phyloP scores from a whole-genome alignment of 2,329 filamentous ascomycete species.

The Fusarium luffae region DNA sequence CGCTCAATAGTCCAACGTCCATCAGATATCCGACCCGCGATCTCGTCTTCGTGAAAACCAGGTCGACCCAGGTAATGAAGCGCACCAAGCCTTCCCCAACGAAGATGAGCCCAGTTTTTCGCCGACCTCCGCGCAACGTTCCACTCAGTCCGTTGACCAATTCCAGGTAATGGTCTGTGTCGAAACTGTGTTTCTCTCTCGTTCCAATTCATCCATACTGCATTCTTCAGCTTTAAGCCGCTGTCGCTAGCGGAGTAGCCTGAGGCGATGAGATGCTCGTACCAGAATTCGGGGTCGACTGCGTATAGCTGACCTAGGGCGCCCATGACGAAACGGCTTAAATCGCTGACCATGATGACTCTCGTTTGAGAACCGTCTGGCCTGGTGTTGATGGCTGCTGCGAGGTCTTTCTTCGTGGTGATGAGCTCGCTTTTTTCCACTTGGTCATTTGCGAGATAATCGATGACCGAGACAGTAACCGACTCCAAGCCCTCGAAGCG shows the following conservation, averaged over 20 bases:
- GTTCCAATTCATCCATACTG: constrained; percentile 47
- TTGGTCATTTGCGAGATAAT: background rate
- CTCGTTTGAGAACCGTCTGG: constrained; percentile 27
- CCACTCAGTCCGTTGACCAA: constrained; percentile 23
- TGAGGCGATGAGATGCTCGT: constrained; percentile 45
- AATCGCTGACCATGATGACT: constrained; percentile 44
- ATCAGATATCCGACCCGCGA: constrained; percentile 13
- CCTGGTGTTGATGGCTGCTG: background rate
- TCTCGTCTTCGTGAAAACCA: constrained; percentile 18
- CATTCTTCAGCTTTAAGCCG: constrained; percentile 46
- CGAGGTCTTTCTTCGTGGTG: constrained; percentile 16
- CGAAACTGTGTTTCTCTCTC: constrained; percentile 40
- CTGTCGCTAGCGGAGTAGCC: constrained; percentile 45
- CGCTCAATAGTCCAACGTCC: constrained; percentile 23
- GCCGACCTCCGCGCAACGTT: background rate
- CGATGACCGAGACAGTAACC: constrained; percentile 5
- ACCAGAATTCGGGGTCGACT: constrained; percentile 47
- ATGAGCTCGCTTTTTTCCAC: constrained; percentile 3
- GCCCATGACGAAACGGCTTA: constrained; percentile 49
- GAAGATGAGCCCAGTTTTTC: constrained; percentile 12
- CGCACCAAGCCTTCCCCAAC: constrained; percentile 20
- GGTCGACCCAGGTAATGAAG: constrained; percentile 17
- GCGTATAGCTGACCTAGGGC: constrained; percentile 44
- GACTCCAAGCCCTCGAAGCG: constrained; percentile 21
- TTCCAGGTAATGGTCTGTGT: constrained; percentile 10